These are phyloP conservation scores for Aegle marmelos DNA, from an alignment of 345 rosid species.

Conservation along the genomic window DNA sequence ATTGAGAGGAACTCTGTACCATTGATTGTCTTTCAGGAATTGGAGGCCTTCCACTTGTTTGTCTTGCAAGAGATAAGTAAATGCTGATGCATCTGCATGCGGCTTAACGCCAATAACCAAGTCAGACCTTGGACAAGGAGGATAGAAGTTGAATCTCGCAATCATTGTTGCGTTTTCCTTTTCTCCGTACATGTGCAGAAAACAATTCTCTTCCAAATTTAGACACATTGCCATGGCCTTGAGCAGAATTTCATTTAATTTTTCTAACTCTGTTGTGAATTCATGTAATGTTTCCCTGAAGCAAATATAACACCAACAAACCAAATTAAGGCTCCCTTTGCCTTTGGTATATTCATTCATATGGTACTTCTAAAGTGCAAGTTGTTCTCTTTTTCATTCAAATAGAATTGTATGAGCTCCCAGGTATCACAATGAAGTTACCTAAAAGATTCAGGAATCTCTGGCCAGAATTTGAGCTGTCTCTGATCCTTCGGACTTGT, in stretches of 20 bases:
- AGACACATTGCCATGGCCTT: slow-evolving; percentile 54
- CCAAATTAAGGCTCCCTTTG: not conserved
- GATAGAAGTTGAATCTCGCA: slow-evolving; percentile 62
- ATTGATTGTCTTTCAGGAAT: not conserved
- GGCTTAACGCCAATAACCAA: not conserved
- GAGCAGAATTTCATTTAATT: slow-evolving; percentile 27
- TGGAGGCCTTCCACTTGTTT: not conserved
- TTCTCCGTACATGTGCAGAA: slow-evolving; percentile 49
- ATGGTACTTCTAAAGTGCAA: no score
- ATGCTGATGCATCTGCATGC: slow-evolving; percentile 48
- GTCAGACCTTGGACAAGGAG: slow-evolving; percentile 32
- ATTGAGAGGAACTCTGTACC: not conserved
- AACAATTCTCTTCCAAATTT: slow-evolving; percentile 42
- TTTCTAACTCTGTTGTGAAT: slow-evolving; percentile 28
- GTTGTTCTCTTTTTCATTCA: no score
- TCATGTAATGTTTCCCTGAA: slow-evolving; percentile 40
- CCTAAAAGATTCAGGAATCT: slow-evolving; percentile 52
- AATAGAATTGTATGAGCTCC: not conserved
- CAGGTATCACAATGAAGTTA: slow-evolving; percentile 3
- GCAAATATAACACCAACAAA: not conserved
- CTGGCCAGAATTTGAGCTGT: slow-evolving; percentile 49
- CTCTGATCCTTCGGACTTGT: slow-evolving; percentile 28
- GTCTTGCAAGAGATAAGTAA: not conserved
- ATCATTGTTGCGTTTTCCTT: slow-evolving; percentile 12
- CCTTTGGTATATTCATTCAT: no score